Conservation (phyloP, 805 yeast species). For the Trichomonascus vanleenenianus region DNA sequence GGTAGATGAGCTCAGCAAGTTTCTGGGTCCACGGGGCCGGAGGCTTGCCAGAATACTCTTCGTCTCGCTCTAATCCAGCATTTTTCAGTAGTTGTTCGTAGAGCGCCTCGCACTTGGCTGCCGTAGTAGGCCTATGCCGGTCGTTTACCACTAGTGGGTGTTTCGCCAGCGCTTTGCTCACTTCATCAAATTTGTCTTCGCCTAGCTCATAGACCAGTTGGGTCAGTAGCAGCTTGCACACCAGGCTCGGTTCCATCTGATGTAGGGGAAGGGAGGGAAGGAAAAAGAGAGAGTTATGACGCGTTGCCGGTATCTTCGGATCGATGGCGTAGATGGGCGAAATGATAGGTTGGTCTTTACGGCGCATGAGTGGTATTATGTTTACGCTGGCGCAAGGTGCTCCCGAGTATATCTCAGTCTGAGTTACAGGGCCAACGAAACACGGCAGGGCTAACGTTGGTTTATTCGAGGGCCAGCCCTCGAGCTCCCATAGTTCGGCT, state of each 20-base stretch:
- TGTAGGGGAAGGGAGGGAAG: no score
- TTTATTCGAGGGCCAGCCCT: no score
- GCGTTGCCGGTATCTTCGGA: no score
- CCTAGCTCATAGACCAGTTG: constrained; percentile 29
- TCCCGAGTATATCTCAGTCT: no score
- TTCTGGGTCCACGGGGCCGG: constrained; percentile 17
- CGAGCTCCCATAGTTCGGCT: no score
- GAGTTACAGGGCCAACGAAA: no score
- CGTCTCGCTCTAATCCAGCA: constrained; percentile 10
- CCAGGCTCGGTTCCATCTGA: constrained; percentile 1
- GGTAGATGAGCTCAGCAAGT: constrained; percentile 24
- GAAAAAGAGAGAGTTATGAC: no score
- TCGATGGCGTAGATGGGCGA: no score
- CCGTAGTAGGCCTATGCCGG: not conserved
- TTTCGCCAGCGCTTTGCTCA: constrained; percentile 18
- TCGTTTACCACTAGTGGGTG: constrained; percentile 24
- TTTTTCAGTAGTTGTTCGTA: constrained; percentile 17
- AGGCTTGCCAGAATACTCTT: constrained; percentile 3
- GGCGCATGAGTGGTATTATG: no score
- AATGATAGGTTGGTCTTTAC: no score
- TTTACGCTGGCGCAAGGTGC: no score
- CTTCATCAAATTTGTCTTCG: constrained; percentile 17
- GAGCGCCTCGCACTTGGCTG: constrained; percentile 16
- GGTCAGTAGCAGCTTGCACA: constrained; percentile 26
- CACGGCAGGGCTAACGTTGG: no score